Evolutionary conservation across 1,139 yeast genomes (phyloP), one percentile per base, ranked within the genome.

Genomic region (Saccharomycopsis crataegensis): DNA sequence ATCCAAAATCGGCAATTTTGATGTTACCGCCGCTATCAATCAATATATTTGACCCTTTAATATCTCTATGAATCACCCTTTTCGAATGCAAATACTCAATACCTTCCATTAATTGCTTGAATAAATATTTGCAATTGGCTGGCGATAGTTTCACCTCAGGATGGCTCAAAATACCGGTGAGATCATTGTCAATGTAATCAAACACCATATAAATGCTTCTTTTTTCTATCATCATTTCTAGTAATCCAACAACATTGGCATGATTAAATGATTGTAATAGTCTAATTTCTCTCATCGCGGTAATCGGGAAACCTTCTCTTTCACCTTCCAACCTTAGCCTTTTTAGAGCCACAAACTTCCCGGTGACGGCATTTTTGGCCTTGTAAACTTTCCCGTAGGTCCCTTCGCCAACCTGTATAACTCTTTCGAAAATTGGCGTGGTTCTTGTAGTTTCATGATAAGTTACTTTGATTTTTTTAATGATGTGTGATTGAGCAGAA

Each of bases 301-400:
- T 93, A 28, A 93, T 87, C 1, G 99, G 99, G 68, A 93, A 89
- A 0, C 98, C 98, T 65, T 93, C 99, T 50, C 90, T 75, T 67
- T 93, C 98, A 8, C 82, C 71, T 65, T 93, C 98, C 65, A 93
- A 75, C 57, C 98, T 71, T 49, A 93, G 73, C 61, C 84, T 78
- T 65, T 93, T 93, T 64, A 93, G 72, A 1, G 99, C 99, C 32
- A 90, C 95, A 61, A 76, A 71, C 57, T 79, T 82, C 6, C 78
- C 75, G 0, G 96, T 88, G n/a, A 79, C 72, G 14, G 70, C 69
- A 64, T 89, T 86, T 52, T 72, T 72, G 0, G 95, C 94, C 74
- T 88, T 85, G 71, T 82, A 85, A 8, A 86, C 95, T 53, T 83
- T 77, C 11, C 94, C 90, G 64, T 86, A 86, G 0, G 95, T 89